These are phyloP conservation scores for Cryptococcus deneoformans DNA, from an alignment of 1,284 basidiomycete species.

Conservation along the genomic window DNA sequence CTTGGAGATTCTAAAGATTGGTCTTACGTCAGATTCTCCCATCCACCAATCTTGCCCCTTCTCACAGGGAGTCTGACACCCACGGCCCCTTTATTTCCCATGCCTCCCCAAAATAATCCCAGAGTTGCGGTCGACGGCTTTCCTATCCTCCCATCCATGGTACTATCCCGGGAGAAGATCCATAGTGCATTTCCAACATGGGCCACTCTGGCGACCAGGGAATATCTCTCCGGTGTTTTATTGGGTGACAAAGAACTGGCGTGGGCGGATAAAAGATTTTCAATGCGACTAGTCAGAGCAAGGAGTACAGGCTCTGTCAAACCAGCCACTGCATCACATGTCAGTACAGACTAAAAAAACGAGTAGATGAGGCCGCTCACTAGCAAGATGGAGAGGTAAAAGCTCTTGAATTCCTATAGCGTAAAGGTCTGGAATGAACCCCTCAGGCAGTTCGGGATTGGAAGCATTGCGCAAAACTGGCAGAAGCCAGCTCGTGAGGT, in stretches of 20 bases:
- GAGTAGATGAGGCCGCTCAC: slow-evolving; percentile 22
- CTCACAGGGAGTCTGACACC: slow-evolving; percentile 76
- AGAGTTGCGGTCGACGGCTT: slow-evolving; percentile 27
- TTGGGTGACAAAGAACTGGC: slow-evolving; percentile 33
- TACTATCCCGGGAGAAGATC: slow-evolving; percentile 45
- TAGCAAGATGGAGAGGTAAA: slow-evolving; percentile 55
- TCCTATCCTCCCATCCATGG: slow-evolving; percentile 31
- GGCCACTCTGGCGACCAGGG: slow-evolving; percentile 34
- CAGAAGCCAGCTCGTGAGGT: slow-evolving; percentile 48
- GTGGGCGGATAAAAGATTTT: slow-evolving; percentile 42
- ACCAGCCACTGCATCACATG: slow-evolving; percentile 32
- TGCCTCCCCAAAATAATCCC: slow-evolving; percentile 53
- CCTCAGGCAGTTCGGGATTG: slow-evolving; percentile 19
- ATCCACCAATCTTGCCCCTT: slow-evolving; percentile 53
- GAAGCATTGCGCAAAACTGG: slow-evolving; percentile 40
- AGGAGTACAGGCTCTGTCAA: slow-evolving; percentile 32
- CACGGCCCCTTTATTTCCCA: slow-evolving; percentile 97
- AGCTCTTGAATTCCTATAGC: slow-evolving; percentile 96
- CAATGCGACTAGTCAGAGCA: slow-evolving; percentile 39
- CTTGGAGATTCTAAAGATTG: not conserved
- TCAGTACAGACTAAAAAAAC: not conserved
- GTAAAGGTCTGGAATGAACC: slow-evolving; percentile 67
- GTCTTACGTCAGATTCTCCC: slow-evolving; percentile 79
- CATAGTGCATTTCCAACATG: slow-evolving; percentile 47
- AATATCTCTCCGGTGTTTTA: slow-evolving; percentile 31